phyloP scores from a whole-genome alignment of 805 yeast species.

The Metschnikowia vanudenii region DNA sequence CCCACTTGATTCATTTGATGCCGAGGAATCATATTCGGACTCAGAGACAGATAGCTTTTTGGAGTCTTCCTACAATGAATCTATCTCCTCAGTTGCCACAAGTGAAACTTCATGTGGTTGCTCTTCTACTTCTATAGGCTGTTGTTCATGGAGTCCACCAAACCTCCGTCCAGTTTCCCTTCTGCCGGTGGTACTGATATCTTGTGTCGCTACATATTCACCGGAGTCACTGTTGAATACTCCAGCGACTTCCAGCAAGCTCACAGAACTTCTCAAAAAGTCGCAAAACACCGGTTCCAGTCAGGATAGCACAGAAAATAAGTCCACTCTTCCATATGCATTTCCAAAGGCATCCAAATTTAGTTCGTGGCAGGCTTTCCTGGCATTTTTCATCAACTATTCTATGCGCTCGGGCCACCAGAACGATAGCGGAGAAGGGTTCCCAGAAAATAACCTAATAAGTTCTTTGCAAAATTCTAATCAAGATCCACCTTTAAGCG shows the following conservation, averaged over 20 bases:
- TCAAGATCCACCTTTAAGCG: not conserved
- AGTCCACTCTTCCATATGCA: not conserved
- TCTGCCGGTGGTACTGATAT: constrained; percentile 3
- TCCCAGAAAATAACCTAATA: not conserved
- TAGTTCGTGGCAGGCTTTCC: constrained; percentile 10
- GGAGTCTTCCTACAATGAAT: constrained; percentile 14
- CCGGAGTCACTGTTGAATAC: not conserved
- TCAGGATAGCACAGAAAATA: not conserved
- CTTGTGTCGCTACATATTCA: constrained; percentile 2
- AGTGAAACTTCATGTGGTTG: constrained; percentile 6
- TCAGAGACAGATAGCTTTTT: constrained; percentile 14
- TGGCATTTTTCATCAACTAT: constrained; percentile 13
- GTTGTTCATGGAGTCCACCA: not conserved
- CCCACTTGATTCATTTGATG: constrained; percentile 3
- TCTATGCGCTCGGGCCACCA: constrained; percentile 6
- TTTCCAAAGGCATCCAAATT: constrained; percentile 3
- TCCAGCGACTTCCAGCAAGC: constrained; percentile 3
- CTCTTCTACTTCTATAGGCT: not conserved
- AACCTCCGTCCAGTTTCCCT: not conserved
- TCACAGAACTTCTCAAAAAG: constrained; percentile 3
- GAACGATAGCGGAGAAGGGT: constrained; percentile 1
- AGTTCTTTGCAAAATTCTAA: not conserved
- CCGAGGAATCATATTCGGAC: constrained; percentile 9
- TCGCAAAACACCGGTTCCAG: not conserved
- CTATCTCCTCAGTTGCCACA: constrained; percentile 9